Evolutionary conservation across 306 rosid species (phyloP).

Genomic region (Fragaria ananassa): DNA sequence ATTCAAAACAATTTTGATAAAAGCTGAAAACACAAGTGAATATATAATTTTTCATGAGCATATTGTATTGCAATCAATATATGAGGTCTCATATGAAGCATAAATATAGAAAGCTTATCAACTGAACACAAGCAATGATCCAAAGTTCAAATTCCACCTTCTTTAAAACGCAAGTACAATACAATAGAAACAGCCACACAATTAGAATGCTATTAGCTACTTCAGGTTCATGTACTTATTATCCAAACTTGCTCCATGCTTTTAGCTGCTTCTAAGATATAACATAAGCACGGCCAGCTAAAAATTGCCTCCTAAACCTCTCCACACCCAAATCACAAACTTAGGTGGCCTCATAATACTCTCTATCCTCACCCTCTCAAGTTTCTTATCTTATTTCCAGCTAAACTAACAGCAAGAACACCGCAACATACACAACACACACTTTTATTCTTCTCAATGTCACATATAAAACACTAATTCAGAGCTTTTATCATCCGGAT

Average conservation of each 20-base stretch:
- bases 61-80: not conserved
- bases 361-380: not conserved
- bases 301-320: not conserved
- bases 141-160: not conserved
- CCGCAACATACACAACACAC: too few species aligned
- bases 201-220: not conserved
- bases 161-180: not conserved
- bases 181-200: not conserved
- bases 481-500: not conserved
- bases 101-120: not conserved
- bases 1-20: slow-evolving; percentile 62
- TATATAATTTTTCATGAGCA: not conserved
- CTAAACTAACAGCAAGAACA: not conserved
- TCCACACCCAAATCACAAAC: not conserved
- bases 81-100: not conserved
- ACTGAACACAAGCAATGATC: not conserved
- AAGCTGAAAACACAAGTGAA: slow-evolving; percentile 37
- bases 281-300: not conserved
- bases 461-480: not conserved
- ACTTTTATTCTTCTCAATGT: not conserved
- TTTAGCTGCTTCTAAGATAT: not conserved
- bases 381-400: not conserved
- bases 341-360: not conserved
- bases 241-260: not conserved
- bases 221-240: not conserved